phyloP scores from a whole-genome alignment of 768 basidiomycete species.

The Podaxis carcinomalis region DNA sequence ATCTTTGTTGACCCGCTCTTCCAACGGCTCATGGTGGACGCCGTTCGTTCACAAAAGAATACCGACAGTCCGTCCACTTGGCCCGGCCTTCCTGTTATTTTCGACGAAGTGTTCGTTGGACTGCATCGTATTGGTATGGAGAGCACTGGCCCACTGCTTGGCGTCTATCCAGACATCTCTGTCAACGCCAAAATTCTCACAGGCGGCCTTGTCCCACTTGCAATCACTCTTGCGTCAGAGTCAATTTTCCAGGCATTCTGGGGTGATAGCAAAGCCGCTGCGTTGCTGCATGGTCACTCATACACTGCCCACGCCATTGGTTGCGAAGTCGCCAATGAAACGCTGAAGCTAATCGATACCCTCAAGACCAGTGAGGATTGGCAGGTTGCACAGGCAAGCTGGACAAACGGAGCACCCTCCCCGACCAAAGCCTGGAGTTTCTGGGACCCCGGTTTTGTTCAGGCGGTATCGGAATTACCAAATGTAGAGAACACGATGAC shows the following conservation, averaged over 20 bases:
- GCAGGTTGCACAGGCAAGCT: slow-evolving; percentile 52
- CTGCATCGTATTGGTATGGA: slow-evolving; percentile 82
- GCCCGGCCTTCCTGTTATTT: slow-evolving; percentile 84
- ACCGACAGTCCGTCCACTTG: slow-evolving; percentile 34
- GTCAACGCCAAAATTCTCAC: slow-evolving; percentile 94
- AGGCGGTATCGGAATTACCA: slow-evolving; percentile 49
- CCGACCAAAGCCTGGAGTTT: slow-evolving; percentile 68
- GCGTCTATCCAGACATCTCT: slow-evolving; percentile 78
- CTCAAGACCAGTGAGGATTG: slow-evolving; percentile 49
- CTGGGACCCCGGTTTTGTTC: slow-evolving; percentile 77
- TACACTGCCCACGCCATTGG: slow-evolving; percentile 95
- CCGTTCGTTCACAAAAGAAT: slow-evolving; percentile 49
- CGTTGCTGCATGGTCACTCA: slow-evolving; percentile 90
- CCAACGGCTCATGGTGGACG: slow-evolving; percentile 83
- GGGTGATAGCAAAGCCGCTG: slow-evolving; percentile 72
- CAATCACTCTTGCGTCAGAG: slow-evolving; percentile 78
- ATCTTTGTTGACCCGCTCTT: slow-evolving; percentile 96
- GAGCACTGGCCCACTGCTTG: slow-evolving; percentile 61
- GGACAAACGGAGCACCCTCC: slow-evolving; percentile 35
- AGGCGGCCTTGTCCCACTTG: slow-evolving; percentile 85
- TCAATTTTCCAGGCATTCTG: slow-evolving; percentile 79
- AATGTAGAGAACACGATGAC: slow-evolving; percentile 78
- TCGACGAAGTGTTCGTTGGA: slow-evolving; percentile 94
- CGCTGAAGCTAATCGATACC: slow-evolving; percentile 62
- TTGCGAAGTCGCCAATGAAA: slow-evolving; percentile 85